Conservation (phyloP, 1,284 basidiomycete species). For the Neonothopanus nambi region DNA sequence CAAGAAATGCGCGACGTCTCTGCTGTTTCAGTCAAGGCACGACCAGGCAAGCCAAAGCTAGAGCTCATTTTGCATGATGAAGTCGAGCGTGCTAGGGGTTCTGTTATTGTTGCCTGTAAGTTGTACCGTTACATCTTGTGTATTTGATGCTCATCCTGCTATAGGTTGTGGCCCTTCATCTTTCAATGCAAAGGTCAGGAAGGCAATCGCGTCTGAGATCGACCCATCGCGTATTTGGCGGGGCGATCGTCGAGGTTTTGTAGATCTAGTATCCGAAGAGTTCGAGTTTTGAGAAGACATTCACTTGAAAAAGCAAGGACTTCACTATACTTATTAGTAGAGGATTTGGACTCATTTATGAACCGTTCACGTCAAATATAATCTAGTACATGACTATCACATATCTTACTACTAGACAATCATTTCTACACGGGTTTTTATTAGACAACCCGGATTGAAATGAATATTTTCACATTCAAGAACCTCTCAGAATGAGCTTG, state of each 20-base stretch:
- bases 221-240: constrained; percentile 52
- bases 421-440: too few relatives aligned
- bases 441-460: too few relatives aligned
- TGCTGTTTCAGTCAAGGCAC: constrained; percentile 67
- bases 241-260: constrained; percentile 64
- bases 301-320: too few relatives aligned
- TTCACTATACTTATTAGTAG: too few relatives aligned
- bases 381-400: too few relatives aligned
- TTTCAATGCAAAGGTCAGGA: constrained; percentile 71
- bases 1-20: constrained; percentile 70
- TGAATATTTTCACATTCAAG: too few relatives aligned
- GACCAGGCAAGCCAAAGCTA: constrained; percentile 75
- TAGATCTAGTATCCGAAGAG: constrained; percentile 68
- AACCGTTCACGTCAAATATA: too few relatives aligned
- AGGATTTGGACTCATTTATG: too few relatives aligned
- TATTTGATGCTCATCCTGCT: not conserved
- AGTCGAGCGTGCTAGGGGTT: constrained; percentile 54
- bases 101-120: constrained; percentile 70
- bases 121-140: constrained; percentile 16
- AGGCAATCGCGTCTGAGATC: constrained; percentile 66
- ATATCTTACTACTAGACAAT: too few relatives aligned
- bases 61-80: constrained; percentile 69
- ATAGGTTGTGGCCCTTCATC: constrained; percentile 76
- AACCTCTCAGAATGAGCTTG: too few relatives aligned
- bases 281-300: constrained; percentile 51